Base-by-base conservation (phyloP, 495 filamentous ascomycete species). In the Penicillium subrubescens region DNA sequence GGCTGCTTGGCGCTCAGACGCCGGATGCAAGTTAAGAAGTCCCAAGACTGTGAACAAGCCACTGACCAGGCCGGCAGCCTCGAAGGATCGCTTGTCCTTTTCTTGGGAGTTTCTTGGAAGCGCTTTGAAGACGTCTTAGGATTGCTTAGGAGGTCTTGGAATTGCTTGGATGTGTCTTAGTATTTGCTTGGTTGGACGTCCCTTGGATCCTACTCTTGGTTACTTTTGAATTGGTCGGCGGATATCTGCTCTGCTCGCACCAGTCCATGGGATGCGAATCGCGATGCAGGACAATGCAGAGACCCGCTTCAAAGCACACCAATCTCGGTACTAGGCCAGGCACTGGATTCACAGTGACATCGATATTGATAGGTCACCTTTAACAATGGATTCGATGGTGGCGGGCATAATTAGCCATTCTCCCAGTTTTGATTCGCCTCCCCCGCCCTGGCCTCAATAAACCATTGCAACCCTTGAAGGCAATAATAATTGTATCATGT, bases 1-100 rank as follows among this genome's bases (percentile, higher is more conserved):
- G 60, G 29, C 46, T 34, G 27, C 59, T 61, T 61, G 59, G 57
- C 57, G 57, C 57, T 43, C 44, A 60, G 57, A 29, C 25, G 41
- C 37, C n/a, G 15, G 33, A 60, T 27, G 57, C 10, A 27, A 60
- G 43, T 51, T 11, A 35, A 34, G 41, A 51, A 60, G 31, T 25
- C 46, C 29, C 31, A 56, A 56, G 29, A 54, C 17, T 25, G 23
- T 25, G 8, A 19, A n/a, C 33, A 56, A 56, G 33, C 53, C 53
- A 56, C 53, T 35, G 5, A 52, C n/a, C 14, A 35, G 25, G n/a
- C 14, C 10, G 31, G 15, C 8, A n/a, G 17, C 15, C 53, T 21
- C n/a, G 29, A 10, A 33, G 29, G 52, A 54, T 54, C 15, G 1
- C 48, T 52, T 52, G 25, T 31, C 48, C 14, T 31, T 31, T 19